A percentile compares a stretch with the other conserved stretches of the same genome.
Evolutionary conservation across 2,329 filamentous ascomycete genomes (phyloP).

Genomic region (Arthrobotrys pseudoclavata): DNA sequence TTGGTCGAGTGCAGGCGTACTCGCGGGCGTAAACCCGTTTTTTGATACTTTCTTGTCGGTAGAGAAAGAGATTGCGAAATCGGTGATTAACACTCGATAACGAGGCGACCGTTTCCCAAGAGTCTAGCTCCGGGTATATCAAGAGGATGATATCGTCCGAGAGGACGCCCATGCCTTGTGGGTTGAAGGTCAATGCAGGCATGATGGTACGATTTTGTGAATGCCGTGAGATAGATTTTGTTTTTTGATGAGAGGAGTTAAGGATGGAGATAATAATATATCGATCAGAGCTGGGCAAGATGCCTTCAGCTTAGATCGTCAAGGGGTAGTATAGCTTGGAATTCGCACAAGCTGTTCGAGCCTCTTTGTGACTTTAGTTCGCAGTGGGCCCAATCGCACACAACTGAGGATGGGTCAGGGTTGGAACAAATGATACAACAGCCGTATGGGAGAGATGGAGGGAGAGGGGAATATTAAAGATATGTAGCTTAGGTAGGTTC

Average conservation of each 20-base stretch:
- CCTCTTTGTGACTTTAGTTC: slow-evolving; percentile 7
- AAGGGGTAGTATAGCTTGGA: slow-evolving; percentile 32
- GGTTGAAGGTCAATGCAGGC: slow-evolving; percentile 35
- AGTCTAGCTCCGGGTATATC: slow-evolving; percentile 57
- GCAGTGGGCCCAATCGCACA: slow-evolving; percentile 1
- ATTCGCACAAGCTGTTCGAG: slow-evolving; percentile 56
- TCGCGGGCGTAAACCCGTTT: slow-evolving; percentile 54
- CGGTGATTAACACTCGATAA: slow-evolving; percentile 59
- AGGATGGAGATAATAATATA: slow-evolving; percentile 1
- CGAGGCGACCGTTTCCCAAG: slow-evolving; percentile 50
- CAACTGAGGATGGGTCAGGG: slow-evolving; percentile 24
- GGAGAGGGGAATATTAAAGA: slow-evolving; percentile 6
- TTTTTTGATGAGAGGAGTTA: neutral
- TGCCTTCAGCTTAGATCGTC: slow-evolving; percentile 40
- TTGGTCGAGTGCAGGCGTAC: slow-evolving; percentile 37
- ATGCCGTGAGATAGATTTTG: neutral
- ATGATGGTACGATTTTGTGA: slow-evolving; percentile 19
- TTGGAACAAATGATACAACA: slow-evolving; percentile 51
- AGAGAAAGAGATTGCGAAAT: slow-evolving; percentile 49
- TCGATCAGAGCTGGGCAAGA: slow-evolving; percentile 35
- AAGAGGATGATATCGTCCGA: slow-evolving; percentile 53
- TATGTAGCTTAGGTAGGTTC: neutral
- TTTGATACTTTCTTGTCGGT: slow-evolving; percentile 50
- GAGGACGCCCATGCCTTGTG: slow-evolving; percentile 42
- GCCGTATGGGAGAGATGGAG: slow-evolving; percentile 23